Evolutionary conservation across 2,329 filamentous ascomycete genomes (phyloP), one percentile per base, ranked within the genome.

Genomic region (Diaporthe citri): DNA sequence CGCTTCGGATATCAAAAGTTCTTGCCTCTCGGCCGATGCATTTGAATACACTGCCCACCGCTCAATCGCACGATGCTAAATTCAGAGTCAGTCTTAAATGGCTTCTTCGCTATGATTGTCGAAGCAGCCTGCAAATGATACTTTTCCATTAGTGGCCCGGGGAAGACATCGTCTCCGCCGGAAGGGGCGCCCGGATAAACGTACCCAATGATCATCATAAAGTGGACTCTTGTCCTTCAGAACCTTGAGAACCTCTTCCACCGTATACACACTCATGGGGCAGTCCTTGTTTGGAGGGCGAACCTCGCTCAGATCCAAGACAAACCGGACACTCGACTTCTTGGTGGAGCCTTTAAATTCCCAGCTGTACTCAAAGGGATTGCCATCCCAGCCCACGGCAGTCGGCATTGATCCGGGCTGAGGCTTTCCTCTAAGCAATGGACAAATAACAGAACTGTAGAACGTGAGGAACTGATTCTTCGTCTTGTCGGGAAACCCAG

Each of bases 311-410:
- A 57, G 17, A 46, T 73, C 72, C 60, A 73, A 66, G n/a, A 73
- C 39, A 25, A 73, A 73, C 6, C 72, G 72, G 15, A 73, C 72
- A 25, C 43, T 66, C 20, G 72, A 41, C 48, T 69, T 73, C n/a
- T 57, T 69, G 17, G 48, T 55, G 22, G 34, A 41, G 20, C 52
- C 52, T 48, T 73, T 73, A 15, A 73, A 73, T 36, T 73, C 72
- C 41, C 64, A 73, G 60, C 72, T 73, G 39, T 73, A 73, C 39
- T 73, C 72, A 10, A 46, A 48, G 20, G 72, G 36, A 12, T 39
- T 46, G n/a, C 72, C 72, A 57, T 73, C 72, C 72, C 72, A 73
- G 6, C 36, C 52, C 20, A 43, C 36, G 28, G 48, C 41, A 31
- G 34, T 69, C 12, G 72, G 48, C 60, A 43, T 41, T 22, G 36